Base-by-base conservation (phyloP, 2,329 filamentous ascomycete species). In the Cladobotryum protrusum region DNA sequence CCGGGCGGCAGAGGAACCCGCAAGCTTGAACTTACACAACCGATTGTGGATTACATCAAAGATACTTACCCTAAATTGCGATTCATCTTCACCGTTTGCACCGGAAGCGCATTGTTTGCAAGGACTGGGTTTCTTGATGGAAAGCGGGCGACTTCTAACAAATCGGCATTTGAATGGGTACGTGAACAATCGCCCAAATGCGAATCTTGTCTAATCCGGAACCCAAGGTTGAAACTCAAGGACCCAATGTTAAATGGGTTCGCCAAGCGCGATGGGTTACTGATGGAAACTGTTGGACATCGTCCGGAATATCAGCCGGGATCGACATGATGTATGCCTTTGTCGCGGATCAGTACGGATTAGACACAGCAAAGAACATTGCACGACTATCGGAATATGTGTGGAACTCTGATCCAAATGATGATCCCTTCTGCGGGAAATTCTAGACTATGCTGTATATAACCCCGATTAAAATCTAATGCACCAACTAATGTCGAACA, bases 11-110 rank as follows among this genome's bases (percentile, higher is more conserved):
- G 53, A 11, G 70, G 70, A 1, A 58, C 63, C 1, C 58, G 64
- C 5, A 50, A 62, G 3, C 17, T 56, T 0, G 55, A 63, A 1
- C 50, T 50, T 1, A 57, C 59, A 0, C 46, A 62, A 6, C 47
- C 52, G 5, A 57, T 66, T 2, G 59, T 61, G 3, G 63, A 72
- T n/a, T 82, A 74, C 53, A 62, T 82, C 39, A 56, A 56, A 4
- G 56, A 61, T 0, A 56, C 58, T 3, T 77, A 71, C 53, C 68
- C 73, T 0, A 64, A 65, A 7, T 55, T 82, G 6, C 62, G 69
- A 43, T 79, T 77, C 52, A 57, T 83, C 5, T 65, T 86, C n/a
- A 82, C 78, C 0, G 73, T 86, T 0, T 86, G 83, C 59, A 86
- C 80, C 0, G 83, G 83, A 0, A 69, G 76, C 2, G 72, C 72